These are phyloP conservation scores for Fusarium gaditjirri DNA, from an alignment of 2,329 filamentous ascomycete species.

Conservation along the genomic window DNA sequence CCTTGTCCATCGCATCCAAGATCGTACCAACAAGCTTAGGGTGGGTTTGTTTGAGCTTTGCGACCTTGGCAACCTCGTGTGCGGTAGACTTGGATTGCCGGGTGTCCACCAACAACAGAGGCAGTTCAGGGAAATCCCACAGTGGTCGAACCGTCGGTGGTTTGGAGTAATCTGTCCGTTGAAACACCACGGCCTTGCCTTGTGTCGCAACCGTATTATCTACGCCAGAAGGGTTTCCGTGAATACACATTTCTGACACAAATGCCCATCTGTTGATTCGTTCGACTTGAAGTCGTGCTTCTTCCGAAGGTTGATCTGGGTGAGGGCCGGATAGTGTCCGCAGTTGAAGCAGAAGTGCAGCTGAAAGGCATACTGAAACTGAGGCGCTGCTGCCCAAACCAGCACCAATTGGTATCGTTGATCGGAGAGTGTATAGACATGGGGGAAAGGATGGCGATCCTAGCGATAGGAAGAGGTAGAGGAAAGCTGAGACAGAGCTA, in stretches of 20 bases:
- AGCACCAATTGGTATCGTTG: slow-evolving; percentile 91
- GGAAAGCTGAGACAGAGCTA: slow-evolving; percentile 83
- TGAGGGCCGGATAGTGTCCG: slow-evolving; percentile 90
- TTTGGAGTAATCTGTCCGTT: slow-evolving; percentile 79
- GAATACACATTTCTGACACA: slow-evolving; percentile 95
- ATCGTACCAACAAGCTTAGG: slow-evolving; percentile 83
- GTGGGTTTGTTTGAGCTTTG: slow-evolving; percentile 74
- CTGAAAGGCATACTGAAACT: slow-evolving; percentile 87
- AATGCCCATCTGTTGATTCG: slow-evolving; percentile 98
- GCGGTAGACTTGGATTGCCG: slow-evolving; percentile 87
- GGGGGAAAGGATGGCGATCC: slow-evolving; percentile 82
- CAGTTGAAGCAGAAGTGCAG: slow-evolving; percentile 87
- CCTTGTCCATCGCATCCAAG: slow-evolving; percentile 84
- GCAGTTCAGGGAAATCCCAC: slow-evolving; percentile 90
- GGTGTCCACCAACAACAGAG: slow-evolving; percentile 89
- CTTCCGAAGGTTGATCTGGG: slow-evolving; percentile 86
- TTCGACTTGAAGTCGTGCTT: slow-evolving; percentile 90
- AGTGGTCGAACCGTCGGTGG: slow-evolving; percentile 81
- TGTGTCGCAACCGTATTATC: slow-evolving; percentile 96
- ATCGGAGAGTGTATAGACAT: slow-evolving; percentile 89
- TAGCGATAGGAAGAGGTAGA: slow-evolving; percentile 92
- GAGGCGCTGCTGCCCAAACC: slow-evolving; percentile 95
- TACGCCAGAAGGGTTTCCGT: slow-evolving; percentile 94
- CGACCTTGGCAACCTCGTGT: slow-evolving; percentile 88
- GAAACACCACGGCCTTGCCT: slow-evolving; percentile 93